A percentile compares a stretch with the other conserved stretches of the same genome.
Conservation (phyloP, 768 basidiomycete genomes). For the Macrolepiota dolichaula region DNA sequence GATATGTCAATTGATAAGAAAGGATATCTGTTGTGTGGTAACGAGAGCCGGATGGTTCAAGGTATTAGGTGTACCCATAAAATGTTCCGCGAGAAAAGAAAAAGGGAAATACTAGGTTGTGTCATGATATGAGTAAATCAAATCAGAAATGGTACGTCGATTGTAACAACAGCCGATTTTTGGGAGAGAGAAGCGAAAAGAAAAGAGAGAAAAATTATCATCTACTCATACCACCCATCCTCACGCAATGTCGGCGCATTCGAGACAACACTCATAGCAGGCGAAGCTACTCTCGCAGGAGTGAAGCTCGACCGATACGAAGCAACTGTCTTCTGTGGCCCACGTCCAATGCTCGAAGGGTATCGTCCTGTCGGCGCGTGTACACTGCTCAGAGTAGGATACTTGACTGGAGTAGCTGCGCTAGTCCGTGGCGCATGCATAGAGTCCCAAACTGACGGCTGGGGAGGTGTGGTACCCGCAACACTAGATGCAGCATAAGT, state of each 20-base stretch:
- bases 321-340: slow-evolving; percentile 32
- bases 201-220: not conserved
- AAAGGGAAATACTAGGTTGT: not conserved
- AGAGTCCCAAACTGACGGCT: slow-evolving; percentile 69
- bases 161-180: slow-evolving; percentile 13
- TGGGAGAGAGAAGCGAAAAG: slow-evolving; percentile 14
- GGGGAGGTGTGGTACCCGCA: slow-evolving; percentile 38
- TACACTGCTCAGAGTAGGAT: slow-evolving; percentile 20
- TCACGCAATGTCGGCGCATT: slow-evolving; percentile 64
- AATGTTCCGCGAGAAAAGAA: slow-evolving; percentile 14
- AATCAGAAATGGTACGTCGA: slow-evolving; percentile 7
- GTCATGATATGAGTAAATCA: not conserved
- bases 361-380: slow-evolving; percentile 35
- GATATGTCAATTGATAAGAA: not conserved
- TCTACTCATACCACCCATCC: slow-evolving; percentile 78
- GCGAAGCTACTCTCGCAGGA: slow-evolving; percentile 51
- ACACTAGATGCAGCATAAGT: slow-evolving; percentile 22
- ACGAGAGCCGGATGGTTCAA: not conserved
- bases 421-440: slow-evolving; percentile 44
- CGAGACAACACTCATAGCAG: slow-evolving; percentile 75
- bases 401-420: slow-evolving; percentile 25
- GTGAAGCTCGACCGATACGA: slow-evolving; percentile 20
- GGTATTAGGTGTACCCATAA: slow-evolving; percentile 10
- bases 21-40: not conserved
- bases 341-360: slow-evolving; percentile 27